Evolutionary conservation across 306 rosid genomes (phyloP).

Genomic region (Trichosanthes truncata): DNA sequence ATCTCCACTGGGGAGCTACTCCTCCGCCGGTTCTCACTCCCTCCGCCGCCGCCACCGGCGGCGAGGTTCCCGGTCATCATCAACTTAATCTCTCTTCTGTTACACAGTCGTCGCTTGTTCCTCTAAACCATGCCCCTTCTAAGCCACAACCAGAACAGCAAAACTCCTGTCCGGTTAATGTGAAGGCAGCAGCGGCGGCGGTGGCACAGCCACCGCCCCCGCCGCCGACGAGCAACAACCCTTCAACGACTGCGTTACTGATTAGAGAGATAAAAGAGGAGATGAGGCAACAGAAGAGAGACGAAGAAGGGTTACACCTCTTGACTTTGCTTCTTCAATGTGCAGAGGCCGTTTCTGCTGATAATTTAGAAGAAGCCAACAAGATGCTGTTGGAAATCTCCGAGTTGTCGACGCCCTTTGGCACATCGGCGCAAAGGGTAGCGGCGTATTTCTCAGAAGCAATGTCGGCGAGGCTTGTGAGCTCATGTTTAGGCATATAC

Average conservation of each 20-base stretch:
- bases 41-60: background rate
- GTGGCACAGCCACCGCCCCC: background rate
- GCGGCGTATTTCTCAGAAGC: conserved; percentile 98
- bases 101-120: conserved; percentile 6
- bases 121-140: conserved; percentile 12
- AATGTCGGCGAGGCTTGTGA: conserved; percentile 84
- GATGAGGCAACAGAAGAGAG: conserved; percentile 60
- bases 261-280: conserved; percentile 65
- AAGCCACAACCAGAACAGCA: conserved; percentile 21
- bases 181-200: conserved; percentile 3
- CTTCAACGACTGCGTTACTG: conserved; percentile 4
- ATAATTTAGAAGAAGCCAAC: conserved; percentile 75
- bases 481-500: conserved; percentile 81
- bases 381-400: conserved; percentile 74
- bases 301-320: conserved; percentile 84
- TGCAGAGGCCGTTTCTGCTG: conserved; percentile 90
- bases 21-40: conserved; percentile 16
- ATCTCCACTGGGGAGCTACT: conserved; percentile 35
- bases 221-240: background rate
- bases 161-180: conserved; percentile 10
- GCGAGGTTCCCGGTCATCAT: background rate
- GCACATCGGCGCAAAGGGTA: conserved; percentile 90
- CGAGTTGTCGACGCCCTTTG: conserved; percentile 77
- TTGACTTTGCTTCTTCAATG: conserved; percentile 81
- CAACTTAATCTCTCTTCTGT: conserved; percentile 8